Evolutionary conservation across 192 early-diverging fungal species (phyloP).

Genomic region (Funneliformis mosseae): DNA sequence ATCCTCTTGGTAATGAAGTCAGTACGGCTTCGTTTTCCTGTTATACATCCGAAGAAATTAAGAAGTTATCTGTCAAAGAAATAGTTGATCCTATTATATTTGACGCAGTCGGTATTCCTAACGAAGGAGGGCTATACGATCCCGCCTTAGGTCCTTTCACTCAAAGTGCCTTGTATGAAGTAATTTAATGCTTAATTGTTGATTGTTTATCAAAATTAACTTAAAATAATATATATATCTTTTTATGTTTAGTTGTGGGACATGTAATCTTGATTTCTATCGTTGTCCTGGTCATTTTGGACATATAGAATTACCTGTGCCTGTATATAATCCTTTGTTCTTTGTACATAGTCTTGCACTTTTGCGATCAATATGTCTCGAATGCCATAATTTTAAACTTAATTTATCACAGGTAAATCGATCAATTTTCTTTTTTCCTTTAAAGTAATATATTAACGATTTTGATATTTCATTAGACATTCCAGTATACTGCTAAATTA

Average conservation of each 20-base stretch:
- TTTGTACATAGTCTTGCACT: conserved; percentile 89
- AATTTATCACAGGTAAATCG: conserved; percentile 55
- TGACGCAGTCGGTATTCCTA: conserved; percentile 90
- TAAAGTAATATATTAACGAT: not conserved
- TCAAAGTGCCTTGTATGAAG: conserved; percentile 68
- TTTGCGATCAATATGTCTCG: conserved; percentile 83
- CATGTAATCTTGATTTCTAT: conserved; percentile 80
- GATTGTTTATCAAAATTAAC: no score
- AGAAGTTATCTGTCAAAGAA: conserved; percentile 92
- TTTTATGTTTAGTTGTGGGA: conserved; percentile 66
- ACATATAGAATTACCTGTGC: conserved; percentile 88
- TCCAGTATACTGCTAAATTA: conserved; percentile 76
- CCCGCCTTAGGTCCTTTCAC: conserved; percentile 90
- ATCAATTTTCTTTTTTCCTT: not conserved
- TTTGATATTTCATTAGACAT: conserved; percentile 40
- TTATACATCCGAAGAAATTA: conserved; percentile 83
- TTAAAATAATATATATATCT: no score
- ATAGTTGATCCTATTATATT: conserved; percentile 87
- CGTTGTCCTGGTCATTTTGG: conserved; percentile 96
- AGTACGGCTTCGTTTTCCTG: conserved; percentile 91
- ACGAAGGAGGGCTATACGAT: conserved; percentile 91
- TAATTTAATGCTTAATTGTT: not conserved
- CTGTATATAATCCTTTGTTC: conserved; percentile 92
- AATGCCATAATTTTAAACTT: conserved; percentile 85
- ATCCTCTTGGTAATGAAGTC: conserved; percentile 80